Conservation (phyloP, 1,284 basidiomycete genomes). For the Exobasidium rhododendri region DNA sequence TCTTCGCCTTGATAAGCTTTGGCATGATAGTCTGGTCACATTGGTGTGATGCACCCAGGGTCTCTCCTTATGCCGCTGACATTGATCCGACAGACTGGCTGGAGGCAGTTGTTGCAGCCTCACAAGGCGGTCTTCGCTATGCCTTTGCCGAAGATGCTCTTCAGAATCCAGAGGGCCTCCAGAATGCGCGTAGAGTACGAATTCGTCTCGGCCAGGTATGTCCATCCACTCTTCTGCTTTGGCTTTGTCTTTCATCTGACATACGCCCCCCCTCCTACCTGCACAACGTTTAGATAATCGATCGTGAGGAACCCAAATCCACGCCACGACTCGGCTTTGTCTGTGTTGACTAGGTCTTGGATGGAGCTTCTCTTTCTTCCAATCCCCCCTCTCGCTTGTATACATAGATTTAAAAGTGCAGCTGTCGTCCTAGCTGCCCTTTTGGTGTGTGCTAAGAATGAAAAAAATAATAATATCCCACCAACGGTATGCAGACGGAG, state of each 20-base stretch:
- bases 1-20: constrained; percentile 21
- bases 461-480: too few species aligned
- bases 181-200: constrained; percentile 1
- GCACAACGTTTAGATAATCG: too few species aligned
- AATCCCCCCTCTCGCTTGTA: too few species aligned
- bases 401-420: too few species aligned
- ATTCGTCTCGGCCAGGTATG: neutral
- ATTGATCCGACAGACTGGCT: constrained; percentile 14
- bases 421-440: too few species aligned
- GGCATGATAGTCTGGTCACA: constrained; percentile 20
- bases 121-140: constrained; percentile 3
- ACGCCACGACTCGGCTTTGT: constrained; percentile 3
- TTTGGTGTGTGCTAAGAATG: too few species aligned
- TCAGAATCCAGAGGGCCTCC: neutral
- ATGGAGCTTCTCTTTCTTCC: too few species aligned
- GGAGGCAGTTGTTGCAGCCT: constrained; percentile 2
- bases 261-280: too few species aligned
- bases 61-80: neutral
- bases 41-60: constrained; percentile 7
- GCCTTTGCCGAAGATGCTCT: constrained; percentile 5
- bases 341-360: neutral
- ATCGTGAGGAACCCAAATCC: neutral
- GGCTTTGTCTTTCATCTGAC: too few species aligned
- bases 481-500: too few species aligned
- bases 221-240: too few species aligned